Conservation (phyloP, 257 asterid genomes). For the Solanum paucissectum region DNA sequence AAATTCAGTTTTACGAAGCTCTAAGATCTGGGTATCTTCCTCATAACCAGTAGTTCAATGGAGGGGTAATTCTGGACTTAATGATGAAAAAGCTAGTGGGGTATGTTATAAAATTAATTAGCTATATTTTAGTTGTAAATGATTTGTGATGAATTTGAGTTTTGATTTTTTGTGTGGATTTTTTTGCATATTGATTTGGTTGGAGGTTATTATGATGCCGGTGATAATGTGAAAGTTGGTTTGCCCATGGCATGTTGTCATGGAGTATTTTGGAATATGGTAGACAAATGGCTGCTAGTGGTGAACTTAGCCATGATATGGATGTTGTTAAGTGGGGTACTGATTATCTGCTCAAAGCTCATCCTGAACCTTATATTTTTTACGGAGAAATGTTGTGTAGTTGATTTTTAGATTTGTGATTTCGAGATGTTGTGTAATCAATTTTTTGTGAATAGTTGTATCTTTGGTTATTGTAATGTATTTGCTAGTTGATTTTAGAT, state of each 20-base stretch:
- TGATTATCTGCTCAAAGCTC: constrained; percentile 90
- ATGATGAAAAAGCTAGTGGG: constrained; percentile 74
- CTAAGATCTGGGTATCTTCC: constrained; percentile 92
- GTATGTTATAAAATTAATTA: constrained; percentile 16
- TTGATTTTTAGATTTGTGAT: too few species aligned
- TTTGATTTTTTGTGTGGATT: neutral
- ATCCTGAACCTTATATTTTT: constrained; percentile 68
- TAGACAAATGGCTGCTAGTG: constrained; percentile 52
- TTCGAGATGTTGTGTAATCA: too few species aligned
- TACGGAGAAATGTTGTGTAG: constrained; percentile 41
- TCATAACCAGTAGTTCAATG: constrained; percentile 53
- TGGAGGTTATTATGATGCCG: constrained; percentile 96
- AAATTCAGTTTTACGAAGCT: constrained; percentile 88
- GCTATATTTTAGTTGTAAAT: neutral
- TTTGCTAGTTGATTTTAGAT: too few species aligned
- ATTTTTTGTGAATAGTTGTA: too few species aligned
- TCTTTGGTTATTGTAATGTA: too few species aligned
- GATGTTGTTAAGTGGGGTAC: constrained; percentile 95
- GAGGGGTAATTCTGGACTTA: constrained; percentile 87
- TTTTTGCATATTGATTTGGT: constrained; percentile 71
- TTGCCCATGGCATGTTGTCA: constrained; percentile 95
- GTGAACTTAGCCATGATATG: constrained; percentile 72
- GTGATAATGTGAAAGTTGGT: constrained; percentile 89
- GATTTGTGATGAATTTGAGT: neutral
- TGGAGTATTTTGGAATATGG: constrained; percentile 91